Conservation (phyloP, 2,329 filamentous ascomycete species). For the Bipolaris bicolor region DNA sequence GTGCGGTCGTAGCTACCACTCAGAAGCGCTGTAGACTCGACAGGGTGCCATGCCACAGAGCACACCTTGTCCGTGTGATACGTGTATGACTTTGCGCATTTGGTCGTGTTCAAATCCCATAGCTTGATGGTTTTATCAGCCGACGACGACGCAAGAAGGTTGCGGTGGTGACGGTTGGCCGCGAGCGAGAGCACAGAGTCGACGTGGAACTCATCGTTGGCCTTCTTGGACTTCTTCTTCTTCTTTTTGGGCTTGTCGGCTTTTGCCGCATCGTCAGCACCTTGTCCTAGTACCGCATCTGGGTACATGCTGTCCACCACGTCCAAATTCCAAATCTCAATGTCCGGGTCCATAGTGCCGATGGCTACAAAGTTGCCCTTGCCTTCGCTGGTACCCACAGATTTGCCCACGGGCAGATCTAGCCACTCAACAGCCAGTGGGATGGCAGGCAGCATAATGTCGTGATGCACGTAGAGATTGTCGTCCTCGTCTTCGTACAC, state of each 20-base stretch:
- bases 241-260: slow-evolving; percentile 74
- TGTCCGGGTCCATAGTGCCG: slow-evolving; percentile 97
- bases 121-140: slow-evolving; percentile 97
- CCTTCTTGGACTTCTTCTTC: slow-evolving; percentile 87
- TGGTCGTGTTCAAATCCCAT: slow-evolving; percentile 92
- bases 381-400: slow-evolving; percentile 58
- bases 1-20: slow-evolving; percentile 96
- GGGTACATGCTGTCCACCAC: slow-evolving; percentile 98
- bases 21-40: slow-evolving; percentile 84
- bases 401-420: slow-evolving; percentile 83
- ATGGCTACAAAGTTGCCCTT: slow-evolving; percentile 92
- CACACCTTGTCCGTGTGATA: slow-evolving; percentile 99
- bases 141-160: slow-evolving; percentile 91
- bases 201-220: slow-evolving; percentile 91
- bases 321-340: slow-evolving; percentile 97
- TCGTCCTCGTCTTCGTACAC: slow-evolving; percentile 95
- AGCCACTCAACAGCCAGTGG: slow-evolving; percentile 96
- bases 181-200: slow-evolving; percentile 91
- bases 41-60: slow-evolving; percentile 90
- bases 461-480: slow-evolving; percentile 98
- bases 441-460: slow-evolving; percentile 98
- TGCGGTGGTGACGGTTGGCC: slow-evolving; percentile 90
- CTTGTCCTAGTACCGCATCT: slow-evolving; percentile 88
- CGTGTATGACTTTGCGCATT: slow-evolving; percentile 92
- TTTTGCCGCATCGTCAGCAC: slow-evolving; percentile 56